phyloP scores from a whole-genome alignment of 495 filamentous ascomycete species.

The Talaromyces nanjingensis region DNA sequence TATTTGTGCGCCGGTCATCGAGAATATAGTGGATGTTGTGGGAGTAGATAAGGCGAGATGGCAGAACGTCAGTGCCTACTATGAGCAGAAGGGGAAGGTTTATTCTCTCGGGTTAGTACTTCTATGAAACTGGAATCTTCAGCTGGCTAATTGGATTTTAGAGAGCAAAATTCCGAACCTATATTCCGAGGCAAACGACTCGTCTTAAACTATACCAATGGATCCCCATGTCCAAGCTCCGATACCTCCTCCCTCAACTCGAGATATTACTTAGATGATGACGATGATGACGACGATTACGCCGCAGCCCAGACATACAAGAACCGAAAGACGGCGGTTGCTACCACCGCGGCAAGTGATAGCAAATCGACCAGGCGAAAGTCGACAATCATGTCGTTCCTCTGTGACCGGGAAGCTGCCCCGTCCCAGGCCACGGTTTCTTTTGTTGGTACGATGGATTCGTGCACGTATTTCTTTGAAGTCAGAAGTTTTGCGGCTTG shows the following conservation, averaged over 20 bases:
- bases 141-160: constrained; percentile 19
- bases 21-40: constrained; percentile 62
- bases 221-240: constrained; percentile 61
- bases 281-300: constrained; percentile 26
- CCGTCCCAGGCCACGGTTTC: constrained; percentile 57
- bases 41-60: constrained; percentile 57
- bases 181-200: constrained; percentile 84
- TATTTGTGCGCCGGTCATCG: constrained; percentile 82
- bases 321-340: constrained; percentile 32
- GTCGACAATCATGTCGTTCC: constrained; percentile 84
- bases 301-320: constrained; percentile 16
- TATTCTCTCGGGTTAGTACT: constrained; percentile 74
- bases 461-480: constrained; percentile 96
- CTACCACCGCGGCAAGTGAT: not conserved
- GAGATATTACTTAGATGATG: constrained; percentile 20
- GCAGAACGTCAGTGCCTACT: constrained; percentile 89
- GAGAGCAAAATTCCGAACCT: constrained; percentile 60
- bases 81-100: constrained; percentile 60
- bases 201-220: constrained; percentile 83
- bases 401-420: constrained; percentile 72
- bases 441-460: constrained; percentile 80
- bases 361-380: constrained; percentile 53
- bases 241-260: not conserved
- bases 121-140: not conserved
- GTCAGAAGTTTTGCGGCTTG: constrained; percentile 84